Evolutionary conservation across 2,329 filamentous ascomycete species (phyloP).

Genomic region (Amauroascus niger): DNA sequence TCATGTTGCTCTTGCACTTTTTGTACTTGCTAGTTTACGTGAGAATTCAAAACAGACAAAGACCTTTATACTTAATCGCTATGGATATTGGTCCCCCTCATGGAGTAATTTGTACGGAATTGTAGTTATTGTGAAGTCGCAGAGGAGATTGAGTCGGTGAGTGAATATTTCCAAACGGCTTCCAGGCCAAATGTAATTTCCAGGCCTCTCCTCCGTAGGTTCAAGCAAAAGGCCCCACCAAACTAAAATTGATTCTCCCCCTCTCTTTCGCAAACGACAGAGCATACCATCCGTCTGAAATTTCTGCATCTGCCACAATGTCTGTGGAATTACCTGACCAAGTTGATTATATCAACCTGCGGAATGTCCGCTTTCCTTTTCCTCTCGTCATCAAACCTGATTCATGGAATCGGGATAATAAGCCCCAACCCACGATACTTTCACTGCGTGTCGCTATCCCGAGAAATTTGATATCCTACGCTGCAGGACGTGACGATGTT

Average conservation of each 20-base stretch:
- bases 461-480: slow-evolving; percentile 28
- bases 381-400: slow-evolving; percentile 36
- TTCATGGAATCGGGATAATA: slow-evolving; percentile 38
- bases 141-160: too few relatives aligned
- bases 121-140: neutral
- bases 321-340: neutral
- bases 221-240: too few relatives aligned
- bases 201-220: too few relatives aligned
- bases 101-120: neutral
- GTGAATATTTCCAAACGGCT: too few relatives aligned
- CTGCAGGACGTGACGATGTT: slow-evolving; percentile 38
- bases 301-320: neutral
- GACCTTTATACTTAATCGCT: neutral
- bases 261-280: too few relatives aligned
- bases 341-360: slow-evolving; percentile 8
- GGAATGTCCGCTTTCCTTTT: slow-evolving; percentile 37
- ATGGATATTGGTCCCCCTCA: too few relatives aligned
- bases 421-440: slow-evolving; percentile 38
- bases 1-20: neutral
- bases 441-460: slow-evolving; percentile 38
- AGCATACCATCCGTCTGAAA: too few relatives aligned
- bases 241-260: too few relatives aligned
- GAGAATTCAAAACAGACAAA: neutral
- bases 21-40: neutral
- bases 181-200: too few relatives aligned